phyloP scores from a whole-genome alignment of 148 eudicot species.

The Vaccinium darrowii region DNA sequence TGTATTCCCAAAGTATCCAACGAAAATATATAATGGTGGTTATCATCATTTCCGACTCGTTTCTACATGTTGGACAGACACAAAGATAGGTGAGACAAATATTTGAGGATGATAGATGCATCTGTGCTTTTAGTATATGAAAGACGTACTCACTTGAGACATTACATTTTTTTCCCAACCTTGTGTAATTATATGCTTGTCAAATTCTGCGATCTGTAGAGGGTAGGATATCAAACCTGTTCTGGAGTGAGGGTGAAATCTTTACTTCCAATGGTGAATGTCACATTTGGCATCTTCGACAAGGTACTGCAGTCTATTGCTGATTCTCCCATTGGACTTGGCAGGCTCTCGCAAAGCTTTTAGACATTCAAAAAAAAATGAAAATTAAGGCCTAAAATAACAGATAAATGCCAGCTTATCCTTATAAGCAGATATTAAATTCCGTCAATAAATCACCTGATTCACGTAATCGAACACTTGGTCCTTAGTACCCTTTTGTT shows the following conservation, averaged over 20 bases:
- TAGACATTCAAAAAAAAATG: not conserved
- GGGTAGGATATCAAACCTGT: conserved; percentile 45
- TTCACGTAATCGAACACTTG: conserved; percentile 60
- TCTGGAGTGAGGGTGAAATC: conserved; percentile 68
- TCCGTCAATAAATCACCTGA: conserved; percentile 40
- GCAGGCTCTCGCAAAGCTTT: conserved; percentile 81
- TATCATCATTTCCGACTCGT: no score
- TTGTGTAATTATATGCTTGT: not conserved
- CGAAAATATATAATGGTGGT: not conserved
- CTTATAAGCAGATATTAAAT: not conserved
- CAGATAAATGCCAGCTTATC: not conserved
- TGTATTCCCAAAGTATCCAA: not conserved
- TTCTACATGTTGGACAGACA: no score
- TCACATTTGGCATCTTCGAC: conserved; percentile 60
- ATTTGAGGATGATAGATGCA: no score
- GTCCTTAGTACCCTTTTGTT: conserved; percentile 54
- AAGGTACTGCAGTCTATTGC: conserved; percentile 57
- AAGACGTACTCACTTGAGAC: no score
- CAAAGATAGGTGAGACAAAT: no score
- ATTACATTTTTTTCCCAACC: not conserved
- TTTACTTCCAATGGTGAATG: conserved; percentile 67
- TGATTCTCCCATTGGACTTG: conserved; percentile 82
- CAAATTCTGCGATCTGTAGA: not conserved
- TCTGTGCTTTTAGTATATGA: no score
- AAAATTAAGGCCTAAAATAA: not conserved